Evolutionary conservation across 2,329 filamentous ascomycete genomes (phyloP).

Genomic region (Hymenoscyphus fructigenus): DNA sequence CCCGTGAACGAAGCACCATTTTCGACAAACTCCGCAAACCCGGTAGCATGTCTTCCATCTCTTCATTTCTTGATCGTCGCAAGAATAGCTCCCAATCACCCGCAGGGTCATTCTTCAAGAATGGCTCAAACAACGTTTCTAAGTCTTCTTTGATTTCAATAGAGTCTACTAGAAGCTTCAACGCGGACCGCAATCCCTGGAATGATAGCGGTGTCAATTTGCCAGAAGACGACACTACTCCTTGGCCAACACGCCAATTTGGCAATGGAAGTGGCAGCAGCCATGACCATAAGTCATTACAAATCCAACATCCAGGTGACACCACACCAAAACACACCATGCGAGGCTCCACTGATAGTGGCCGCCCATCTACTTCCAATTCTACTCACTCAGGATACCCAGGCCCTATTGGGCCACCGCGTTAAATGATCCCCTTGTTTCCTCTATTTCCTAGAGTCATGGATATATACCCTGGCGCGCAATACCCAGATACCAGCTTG

Average conservation of each 20-base stretch:
- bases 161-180: conserved; percentile 87
- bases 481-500: conserved; percentile 36
- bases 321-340: conserved; percentile 79
- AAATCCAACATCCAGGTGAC: conserved; percentile 72
- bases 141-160: conserved; percentile 95
- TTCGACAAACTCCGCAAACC: conserved; percentile 94
- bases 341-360: conserved; percentile 85
- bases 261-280: conserved; percentile 58
- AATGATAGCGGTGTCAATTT: conserved; percentile 97
- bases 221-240: conserved; percentile 73
- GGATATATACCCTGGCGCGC: conserved; percentile 40
- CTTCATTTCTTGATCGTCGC: conserved; percentile 91
- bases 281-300: conserved; percentile 58
- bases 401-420: conserved; percentile 85
- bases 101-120: conserved; percentile 84
- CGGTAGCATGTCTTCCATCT: conserved; percentile 89
- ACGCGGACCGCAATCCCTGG: conserved; percentile 94
- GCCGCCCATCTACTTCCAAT: conserved; percentile 90
- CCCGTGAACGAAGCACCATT: conserved; percentile 76
- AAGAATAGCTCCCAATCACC: conserved; percentile 91
- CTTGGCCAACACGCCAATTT: conserved; percentile 61
- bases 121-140: conserved; percentile 82
- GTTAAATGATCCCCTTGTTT: conserved; percentile 44
- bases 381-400: conserved; percentile 96
- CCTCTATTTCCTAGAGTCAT: conserved; percentile 35